phyloP scores from a whole-genome alignment of 179 eudicot genomes.

The Beta macrorhiza region DNA sequence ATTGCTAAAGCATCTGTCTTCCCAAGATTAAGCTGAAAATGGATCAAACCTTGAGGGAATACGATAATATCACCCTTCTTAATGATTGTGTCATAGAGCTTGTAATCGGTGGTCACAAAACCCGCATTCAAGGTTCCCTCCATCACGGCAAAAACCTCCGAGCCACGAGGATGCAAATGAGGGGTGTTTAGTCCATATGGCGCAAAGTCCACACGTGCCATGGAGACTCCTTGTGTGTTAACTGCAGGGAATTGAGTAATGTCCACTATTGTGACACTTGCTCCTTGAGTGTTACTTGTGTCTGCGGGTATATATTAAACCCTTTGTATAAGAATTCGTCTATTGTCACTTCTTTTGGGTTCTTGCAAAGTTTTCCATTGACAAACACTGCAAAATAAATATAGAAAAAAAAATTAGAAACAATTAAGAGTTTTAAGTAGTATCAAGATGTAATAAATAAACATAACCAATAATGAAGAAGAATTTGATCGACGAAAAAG shows the following conservation, averaged over 20 bases:
- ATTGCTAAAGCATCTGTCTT: slow-evolving; percentile 19
- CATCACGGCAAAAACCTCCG: slow-evolving; percentile 23
- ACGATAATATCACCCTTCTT: slow-evolving; percentile 26
- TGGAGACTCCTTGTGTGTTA: slow-evolving; percentile 33
- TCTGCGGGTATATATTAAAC: slow-evolving; percentile 2
- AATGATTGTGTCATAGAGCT: slow-evolving; percentile 14
- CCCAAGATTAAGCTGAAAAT: slow-evolving; percentile 31
- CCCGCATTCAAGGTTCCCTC: slow-evolving; percentile 28
- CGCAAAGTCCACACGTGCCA: slow-evolving; percentile 34
- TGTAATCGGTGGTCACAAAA: slow-evolving; percentile 25
- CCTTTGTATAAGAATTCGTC: slow-evolving; percentile 24
- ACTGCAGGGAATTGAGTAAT: slow-evolving; percentile 10
- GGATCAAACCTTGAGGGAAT: slow-evolving; percentile 36
- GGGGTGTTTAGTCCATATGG: slow-evolving; percentile 28
- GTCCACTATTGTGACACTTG: slow-evolving; percentile 20
- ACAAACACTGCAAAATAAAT: too few relatives aligned
- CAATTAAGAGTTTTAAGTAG: too few relatives aligned
- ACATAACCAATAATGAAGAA: neutral
- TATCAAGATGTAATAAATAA: too few relatives aligned
- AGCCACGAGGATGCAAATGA: slow-evolving; percentile 28
- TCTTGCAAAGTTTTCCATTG: too few relatives aligned
- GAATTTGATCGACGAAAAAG: neutral
- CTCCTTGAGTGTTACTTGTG: slow-evolving; percentile 16
- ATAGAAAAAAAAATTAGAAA: too few relatives aligned
- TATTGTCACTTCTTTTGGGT: slow-evolving; percentile 20